Conservation (phyloP, 176 grass and related monocot genomes). For the Puya raimondii region DNA sequence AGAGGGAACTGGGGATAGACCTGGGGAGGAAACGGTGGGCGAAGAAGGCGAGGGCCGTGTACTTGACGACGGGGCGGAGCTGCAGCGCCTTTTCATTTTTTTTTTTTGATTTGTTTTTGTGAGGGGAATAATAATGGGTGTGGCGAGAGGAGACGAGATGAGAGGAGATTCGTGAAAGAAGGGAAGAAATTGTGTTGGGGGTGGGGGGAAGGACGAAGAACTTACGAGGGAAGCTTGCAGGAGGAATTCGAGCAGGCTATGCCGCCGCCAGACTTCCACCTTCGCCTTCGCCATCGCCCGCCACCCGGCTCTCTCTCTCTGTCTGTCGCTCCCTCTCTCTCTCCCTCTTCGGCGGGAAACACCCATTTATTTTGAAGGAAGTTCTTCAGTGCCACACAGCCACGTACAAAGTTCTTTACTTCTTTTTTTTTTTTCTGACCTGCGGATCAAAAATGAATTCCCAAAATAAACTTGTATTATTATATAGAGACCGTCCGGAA, state of each 20-base stretch:
- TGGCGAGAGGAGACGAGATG: too few relatives aligned
- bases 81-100: slow-evolving; percentile 51
- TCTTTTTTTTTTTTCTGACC: too few relatives aligned
- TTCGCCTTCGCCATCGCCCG: background rate
- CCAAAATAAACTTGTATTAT: too few relatives aligned
- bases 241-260: slow-evolving; percentile 28
- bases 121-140: too few relatives aligned
- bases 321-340: background rate
- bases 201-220: background rate
- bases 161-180: background rate
- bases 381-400: too few relatives aligned
- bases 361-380: too few relatives aligned
- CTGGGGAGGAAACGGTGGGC: slow-evolving; percentile 49
- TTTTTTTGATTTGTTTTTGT: background rate
- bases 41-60: slow-evolving; percentile 64
- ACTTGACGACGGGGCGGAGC: slow-evolving; percentile 64
- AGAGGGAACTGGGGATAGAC: slow-evolving; percentile 14
- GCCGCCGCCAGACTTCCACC: slow-evolving; percentile 9
- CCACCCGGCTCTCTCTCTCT: slow-evolving; percentile 1
- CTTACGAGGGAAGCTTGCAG: slow-evolving; percentile 22
- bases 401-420: too few relatives aligned
- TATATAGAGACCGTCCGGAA: too few relatives aligned
- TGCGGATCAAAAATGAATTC: too few relatives aligned
- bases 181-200: background rate
- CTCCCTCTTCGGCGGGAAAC: slow-evolving; percentile 7